Evolutionary conservation across 768 basidiomycete species (phyloP), one percentile per base, ranked within the genome.

Genomic region (Tylopilus sp.): DNA sequence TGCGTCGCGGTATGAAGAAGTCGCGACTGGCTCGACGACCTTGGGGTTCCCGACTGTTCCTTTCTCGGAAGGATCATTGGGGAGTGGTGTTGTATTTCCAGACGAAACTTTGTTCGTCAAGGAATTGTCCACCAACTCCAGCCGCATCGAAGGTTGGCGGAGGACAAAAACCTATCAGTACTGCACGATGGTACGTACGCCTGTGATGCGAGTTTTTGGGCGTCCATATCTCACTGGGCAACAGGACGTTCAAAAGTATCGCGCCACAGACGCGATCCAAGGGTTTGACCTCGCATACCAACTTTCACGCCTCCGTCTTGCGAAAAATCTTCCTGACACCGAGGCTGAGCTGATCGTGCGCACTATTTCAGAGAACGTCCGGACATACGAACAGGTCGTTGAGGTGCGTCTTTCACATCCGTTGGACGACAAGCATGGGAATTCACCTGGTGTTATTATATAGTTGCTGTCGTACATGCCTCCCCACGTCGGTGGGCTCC

Each of bases 121-220:
- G 56, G 95, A 99, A 65, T 73, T 97, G 48, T 74, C 77, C 38
- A 74, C 77, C 28, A 93, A 94, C 58, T 82, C 85, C 1, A 82
- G 83, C 59, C 80, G 95, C 31, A 92, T 98, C 35, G 97, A 98
- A 63, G 95, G 87, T 8, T 99, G 95, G 95, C 75, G 89, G 55
- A 79, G 80, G 63, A 95, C 91, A 5, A 82, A 81, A 56, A 84
- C 81, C 48, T 97, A 98, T 68, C 77, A 80, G 48, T 79, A 88
- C 54, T 87, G 75, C 59, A 77, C 83, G 49, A 70, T 73, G 69
- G 95, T 95, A 57, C 55, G 80, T 71, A 3, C 7, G 28, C 26
- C 49, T 64, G 3, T n/a, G 15, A 11, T 26, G 42, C 9, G 17
- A 17, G 5, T 20, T 18, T 23, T 45, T 4, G 46, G 26, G 21